Base-by-base conservation (phyloP, 139 green algal species). In the Haematococcus sp. region DNA sequence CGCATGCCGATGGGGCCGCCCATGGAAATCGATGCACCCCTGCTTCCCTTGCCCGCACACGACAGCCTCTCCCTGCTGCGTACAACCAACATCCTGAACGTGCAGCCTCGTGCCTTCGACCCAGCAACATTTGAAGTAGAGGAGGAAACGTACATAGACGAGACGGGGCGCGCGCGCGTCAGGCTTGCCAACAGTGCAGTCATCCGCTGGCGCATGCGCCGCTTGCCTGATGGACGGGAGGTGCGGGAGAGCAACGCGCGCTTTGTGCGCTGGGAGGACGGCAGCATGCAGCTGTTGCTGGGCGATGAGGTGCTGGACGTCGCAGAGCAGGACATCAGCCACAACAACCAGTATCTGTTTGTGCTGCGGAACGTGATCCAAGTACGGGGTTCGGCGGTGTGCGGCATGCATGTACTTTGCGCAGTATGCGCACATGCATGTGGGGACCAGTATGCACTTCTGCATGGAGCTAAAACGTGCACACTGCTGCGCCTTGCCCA, bases 211-310 rank as follows among this genome's bases (percentile, higher is more conserved):
- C 75, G 56, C 40, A 75, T 51, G 22, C 27, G 40, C 67, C 32
- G 81, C 77, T 19, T 76, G 56, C 58, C 35, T 46, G 32, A 78
- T 54, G 68, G 78, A 30, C 40, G 30, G 16, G 71, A 80, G 30
- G 71, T 82, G 16, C 79, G 33, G 4, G 78, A 95, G 75, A 93
- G 83, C 81, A 96, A 96, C 66, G 86, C 91, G 2, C 83, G 90
- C 27, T 87, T 93, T 59, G 87, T 95, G 34, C 78, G 85, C 28
- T 96, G 91, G 91, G 89, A 83, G 3, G 91, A 96, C 46, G 91
- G 91, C 72, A 83, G 60, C 54, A 61, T 80, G 72, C 80, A 89
- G 76, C 85, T 96, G 54, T 28, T 90, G 71, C 35, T 96, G 60
- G 91, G 91, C 0, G 81, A 93, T 15, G 91, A 96, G 76, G 86